Evolutionary conservation across 2,329 filamentous ascomycete species (phyloP).

Genomic region (Macroventuria anomochaeta): DNA sequence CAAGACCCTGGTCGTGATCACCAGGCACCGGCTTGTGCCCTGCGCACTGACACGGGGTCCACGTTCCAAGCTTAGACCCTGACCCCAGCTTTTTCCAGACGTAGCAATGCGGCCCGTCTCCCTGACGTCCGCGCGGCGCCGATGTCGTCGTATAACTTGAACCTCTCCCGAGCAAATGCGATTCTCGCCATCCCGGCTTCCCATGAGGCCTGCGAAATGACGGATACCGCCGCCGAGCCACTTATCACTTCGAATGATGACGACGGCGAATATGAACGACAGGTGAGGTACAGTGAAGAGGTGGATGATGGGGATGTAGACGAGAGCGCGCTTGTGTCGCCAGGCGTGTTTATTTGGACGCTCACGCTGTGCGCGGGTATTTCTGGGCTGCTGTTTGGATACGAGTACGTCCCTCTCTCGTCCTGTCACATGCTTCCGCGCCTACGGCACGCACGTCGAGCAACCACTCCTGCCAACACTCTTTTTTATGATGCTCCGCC

Average conservation of each 20-base stretch:
- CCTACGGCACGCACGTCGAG: too few relatives aligned
- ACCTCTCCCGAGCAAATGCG: too few relatives aligned
- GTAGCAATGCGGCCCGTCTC: conserved; percentile 7
- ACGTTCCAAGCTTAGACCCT: neutral
- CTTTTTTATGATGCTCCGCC: too few relatives aligned
- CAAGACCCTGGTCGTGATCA: neutral
- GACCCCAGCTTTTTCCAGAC: conserved; percentile 2
- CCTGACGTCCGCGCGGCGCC: conserved; percentile 5
- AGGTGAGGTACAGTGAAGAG: neutral
- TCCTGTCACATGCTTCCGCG: too few relatives aligned
- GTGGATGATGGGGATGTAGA: conserved; percentile 24
- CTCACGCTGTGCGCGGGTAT: conserved; percentile 65
- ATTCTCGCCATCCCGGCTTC: too few relatives aligned
- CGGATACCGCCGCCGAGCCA: conserved; percentile 40
- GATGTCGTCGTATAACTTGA: conserved; percentile 12
- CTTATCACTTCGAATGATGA: too few relatives aligned
- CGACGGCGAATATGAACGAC: too few relatives aligned
- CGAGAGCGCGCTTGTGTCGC: conserved; percentile 37
- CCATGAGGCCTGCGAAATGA: conserved; percentile 17
- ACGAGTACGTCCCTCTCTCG: conserved; percentile 56
- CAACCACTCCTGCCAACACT: too few relatives aligned
- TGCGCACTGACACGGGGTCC: neutral
- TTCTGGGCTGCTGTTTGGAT: conserved; percentile 66
- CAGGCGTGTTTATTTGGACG: conserved; percentile 59
- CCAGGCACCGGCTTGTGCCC: neutral